Base-by-base conservation (phyloP, 2,329 filamentous ascomycete species). In the Curvularia sp. region DNA sequence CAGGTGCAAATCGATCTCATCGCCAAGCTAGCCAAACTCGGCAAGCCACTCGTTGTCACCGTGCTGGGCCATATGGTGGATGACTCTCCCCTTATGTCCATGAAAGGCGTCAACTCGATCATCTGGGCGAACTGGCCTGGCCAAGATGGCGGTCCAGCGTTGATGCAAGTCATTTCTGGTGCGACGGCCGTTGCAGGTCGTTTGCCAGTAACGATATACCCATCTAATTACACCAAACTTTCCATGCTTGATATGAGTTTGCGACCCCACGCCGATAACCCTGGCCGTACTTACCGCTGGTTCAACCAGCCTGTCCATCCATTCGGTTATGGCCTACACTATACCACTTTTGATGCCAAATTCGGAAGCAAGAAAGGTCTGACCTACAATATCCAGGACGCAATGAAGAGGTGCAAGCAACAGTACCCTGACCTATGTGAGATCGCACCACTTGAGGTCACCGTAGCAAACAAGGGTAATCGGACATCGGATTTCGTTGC, bases 71-170 rank as follows among this genome's bases (percentile, higher is more conserved):
- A 77, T 12, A 79, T 82, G 64, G 61, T 87, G 20, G 86, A 88
- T 66, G 80, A 81, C 56, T 77, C 81, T 0, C 78, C 83, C 3
- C 67, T 88, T 3, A 68, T 83, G 5, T 72, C 71, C 4, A 82
- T 84, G 53, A 62, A 73, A 1, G 82, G 82, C 54, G 79, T 88
- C 56, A 80, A 77, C 28, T 79, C 83, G 0, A 68, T 88, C 0
- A 64, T 88, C 0, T 88, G 86, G 86, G 83, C 78, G 0, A 84
- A 85, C 0, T 88, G 86, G 56, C 86, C 86, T 0, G 85, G 86
- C 1, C 85, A 88, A 70, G 82, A 83, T 39, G 86, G 86, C 12
- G 86, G 86, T 2, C 72, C 75, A 8, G 86, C 85, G 0, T 67
- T 88, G 10, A 73, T 86, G 49, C 79, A 86, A 57, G 77, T 87